phyloP scores from a whole-genome alignment of 73 alveolate species.

The Paramecium biaurelia region DNA sequence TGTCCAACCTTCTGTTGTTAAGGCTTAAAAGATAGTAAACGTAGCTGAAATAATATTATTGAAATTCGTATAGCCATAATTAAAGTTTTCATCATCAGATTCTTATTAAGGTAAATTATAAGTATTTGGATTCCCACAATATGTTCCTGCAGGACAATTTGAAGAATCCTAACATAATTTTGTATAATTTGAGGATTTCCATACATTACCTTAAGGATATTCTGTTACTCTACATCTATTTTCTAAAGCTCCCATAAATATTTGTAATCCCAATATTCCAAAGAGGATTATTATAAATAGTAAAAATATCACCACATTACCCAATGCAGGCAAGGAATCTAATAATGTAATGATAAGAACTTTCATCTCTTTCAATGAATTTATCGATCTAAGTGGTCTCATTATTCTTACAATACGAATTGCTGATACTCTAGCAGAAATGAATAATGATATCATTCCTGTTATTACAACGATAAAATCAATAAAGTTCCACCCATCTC shows the following conservation, averaged over 20 bases:
- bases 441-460: conserved; percentile 71
- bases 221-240: conserved; percentile 66
- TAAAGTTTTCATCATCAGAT: conserved; percentile 41
- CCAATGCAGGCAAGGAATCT: conserved; percentile 72
- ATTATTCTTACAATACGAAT: conserved; percentile 74
- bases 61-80: conserved; percentile 68
- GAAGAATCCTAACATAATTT: conserved; percentile 18
- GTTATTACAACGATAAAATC: conserved; percentile 80
- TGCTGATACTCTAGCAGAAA: conserved; percentile 44
- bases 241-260: conserved; percentile 72
- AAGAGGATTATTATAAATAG: conserved; percentile 69
- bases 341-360: conserved; percentile 65
- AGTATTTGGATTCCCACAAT: conserved; percentile 38
- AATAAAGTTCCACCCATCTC: conserved; percentile 83
- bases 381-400: conserved; percentile 82
- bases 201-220: background rate
- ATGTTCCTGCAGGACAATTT: conserved; percentile 36
- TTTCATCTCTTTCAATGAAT: conserved; percentile 77
- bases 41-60: conserved; percentile 67
- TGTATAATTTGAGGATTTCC: background rate
- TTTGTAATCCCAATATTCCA: conserved; percentile 76
- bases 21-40: conserved; percentile 65
- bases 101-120: background rate
- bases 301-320: conserved; percentile 73
- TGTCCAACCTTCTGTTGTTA: conserved; percentile 76